Evolutionary conservation across 2,329 filamentous ascomycete genomes (phyloP).

Genomic region (Nothophaeocryptopus gaeumannii): DNA sequence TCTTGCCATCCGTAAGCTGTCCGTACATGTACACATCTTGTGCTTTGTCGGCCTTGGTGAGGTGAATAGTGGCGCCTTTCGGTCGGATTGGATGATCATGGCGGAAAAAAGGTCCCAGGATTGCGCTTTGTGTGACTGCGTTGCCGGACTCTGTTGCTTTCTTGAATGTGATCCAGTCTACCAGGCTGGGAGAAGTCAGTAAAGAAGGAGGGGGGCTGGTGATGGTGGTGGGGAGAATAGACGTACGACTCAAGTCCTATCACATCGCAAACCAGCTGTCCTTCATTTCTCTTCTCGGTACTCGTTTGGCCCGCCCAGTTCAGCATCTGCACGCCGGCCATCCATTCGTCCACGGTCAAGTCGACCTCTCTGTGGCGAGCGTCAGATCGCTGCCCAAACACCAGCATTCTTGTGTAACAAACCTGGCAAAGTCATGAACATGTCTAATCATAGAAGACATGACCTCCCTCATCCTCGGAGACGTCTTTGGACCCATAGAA

Average conservation of each 20-base stretch:
- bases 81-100: conserved; percentile 65
- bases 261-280: conserved; percentile 58
- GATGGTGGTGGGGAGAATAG: background rate
- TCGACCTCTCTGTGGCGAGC: conserved; percentile 53
- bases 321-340: conserved; percentile 54
- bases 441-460: conserved; percentile 53
- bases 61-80: conserved; percentile 67
- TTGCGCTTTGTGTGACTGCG: conserved; percentile 67
- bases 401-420: conserved; percentile 36
- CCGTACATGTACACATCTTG: conserved; percentile 66
- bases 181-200: conserved; percentile 40
- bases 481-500: conserved; percentile 37
- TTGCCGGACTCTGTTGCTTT: conserved; percentile 52
- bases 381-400: conserved; percentile 45
- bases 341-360: conserved; percentile 59
- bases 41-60: conserved; percentile 47
- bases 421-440: conserved; percentile 59
- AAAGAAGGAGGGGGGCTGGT: background rate
- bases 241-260: conserved; percentile 52
- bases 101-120: conserved; percentile 83
- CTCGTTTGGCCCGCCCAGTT: conserved; percentile 64
- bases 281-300: conserved; percentile 60
- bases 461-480: conserved; percentile 37
- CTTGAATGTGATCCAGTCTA: conserved; percentile 78
- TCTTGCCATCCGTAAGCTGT: conserved; percentile 55